These are phyloP conservation scores for Vitis amurensis DNA, from an alignment of 164 flowering plant genomes.

Conservation along the genomic window DNA sequence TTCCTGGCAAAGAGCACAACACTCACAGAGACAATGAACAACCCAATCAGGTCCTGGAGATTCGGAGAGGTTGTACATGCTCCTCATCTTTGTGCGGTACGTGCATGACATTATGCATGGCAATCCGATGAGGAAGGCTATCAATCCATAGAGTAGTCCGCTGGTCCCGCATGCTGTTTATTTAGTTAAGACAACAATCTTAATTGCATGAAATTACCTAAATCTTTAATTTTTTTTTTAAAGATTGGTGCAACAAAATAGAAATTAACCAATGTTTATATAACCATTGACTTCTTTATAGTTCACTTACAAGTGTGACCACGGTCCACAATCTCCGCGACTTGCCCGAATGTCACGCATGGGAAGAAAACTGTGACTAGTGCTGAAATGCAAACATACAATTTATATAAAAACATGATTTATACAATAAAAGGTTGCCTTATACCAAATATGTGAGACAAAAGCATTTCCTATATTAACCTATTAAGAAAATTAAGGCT, in stretches of 20 bases:
- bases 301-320: constrained; percentile 36
- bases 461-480: too few relatives aligned
- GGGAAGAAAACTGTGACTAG: constrained; percentile 30
- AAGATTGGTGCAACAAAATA: background rate
- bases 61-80: constrained; percentile 22
- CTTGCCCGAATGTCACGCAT: constrained; percentile 50
- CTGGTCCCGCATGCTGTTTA: constrained; percentile 25
- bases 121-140: constrained; percentile 4
- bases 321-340: constrained; percentile 43
- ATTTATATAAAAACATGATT: too few relatives aligned
- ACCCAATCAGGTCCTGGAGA: constrained; percentile 29
- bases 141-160: constrained; percentile 13
- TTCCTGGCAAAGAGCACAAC: constrained; percentile 39
- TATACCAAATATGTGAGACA: too few relatives aligned
- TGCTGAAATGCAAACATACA: constrained; percentile 24
- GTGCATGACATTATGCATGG: constrained; percentile 32
- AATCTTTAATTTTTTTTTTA: background rate
- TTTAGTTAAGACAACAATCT: background rate
- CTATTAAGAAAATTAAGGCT: too few relatives aligned
- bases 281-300: background rate
- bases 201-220: background rate
- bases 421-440: too few relatives aligned
- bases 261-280: too few relatives aligned
- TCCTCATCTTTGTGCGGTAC: constrained; percentile 28
- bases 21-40: constrained; percentile 26